phyloP scores from a whole-genome alignment of 441 rosid species.

The Daphne laureola region DNA sequence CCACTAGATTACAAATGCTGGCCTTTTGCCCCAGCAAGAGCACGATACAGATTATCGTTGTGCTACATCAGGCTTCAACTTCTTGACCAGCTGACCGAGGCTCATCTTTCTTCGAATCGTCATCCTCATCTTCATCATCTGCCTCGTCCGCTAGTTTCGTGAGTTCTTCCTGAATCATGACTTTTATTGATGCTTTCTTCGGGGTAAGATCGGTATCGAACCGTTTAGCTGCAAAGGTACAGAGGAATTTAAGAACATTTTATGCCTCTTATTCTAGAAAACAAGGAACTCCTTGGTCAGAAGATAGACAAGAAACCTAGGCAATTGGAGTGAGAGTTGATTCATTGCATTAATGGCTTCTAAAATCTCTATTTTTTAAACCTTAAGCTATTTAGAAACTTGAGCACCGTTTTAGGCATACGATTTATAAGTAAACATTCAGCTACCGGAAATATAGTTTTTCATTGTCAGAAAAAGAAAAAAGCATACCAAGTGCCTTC shows the following conservation, averaged over 20 bases:
- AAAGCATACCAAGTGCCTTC: constrained; percentile 68
- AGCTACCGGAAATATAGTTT: background rate
- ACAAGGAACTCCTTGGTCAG: background rate
- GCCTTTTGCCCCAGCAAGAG: constrained; percentile 15
- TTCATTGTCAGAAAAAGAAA: constrained; percentile 3
- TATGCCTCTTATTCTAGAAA: background rate
- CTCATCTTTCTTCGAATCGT: constrained; percentile 47
- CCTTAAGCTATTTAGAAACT: too few relatives aligned
- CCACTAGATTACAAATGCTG: constrained; percentile 27
- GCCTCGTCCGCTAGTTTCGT: constrained; percentile 80
- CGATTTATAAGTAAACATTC: background rate
- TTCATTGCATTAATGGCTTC: too few relatives aligned
- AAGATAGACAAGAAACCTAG: too few relatives aligned
- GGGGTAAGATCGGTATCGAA: constrained; percentile 44
- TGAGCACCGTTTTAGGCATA: too few relatives aligned
- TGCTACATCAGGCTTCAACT: constrained; percentile 44
- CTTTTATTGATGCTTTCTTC: constrained; percentile 69
- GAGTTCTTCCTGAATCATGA: constrained; percentile 85
- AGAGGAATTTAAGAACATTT: background rate
- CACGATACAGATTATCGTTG: constrained; percentile 14
- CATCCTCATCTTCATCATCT: constrained; percentile 66
- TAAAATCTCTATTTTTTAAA: background rate
- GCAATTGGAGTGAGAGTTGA: too few relatives aligned
- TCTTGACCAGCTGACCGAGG: constrained; percentile 26
- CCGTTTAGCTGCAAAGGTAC: constrained; percentile 34